Base-by-base conservation (phyloP, 2,329 filamentous ascomycete species). In the Aspergillus novoparasiticus region DNA sequence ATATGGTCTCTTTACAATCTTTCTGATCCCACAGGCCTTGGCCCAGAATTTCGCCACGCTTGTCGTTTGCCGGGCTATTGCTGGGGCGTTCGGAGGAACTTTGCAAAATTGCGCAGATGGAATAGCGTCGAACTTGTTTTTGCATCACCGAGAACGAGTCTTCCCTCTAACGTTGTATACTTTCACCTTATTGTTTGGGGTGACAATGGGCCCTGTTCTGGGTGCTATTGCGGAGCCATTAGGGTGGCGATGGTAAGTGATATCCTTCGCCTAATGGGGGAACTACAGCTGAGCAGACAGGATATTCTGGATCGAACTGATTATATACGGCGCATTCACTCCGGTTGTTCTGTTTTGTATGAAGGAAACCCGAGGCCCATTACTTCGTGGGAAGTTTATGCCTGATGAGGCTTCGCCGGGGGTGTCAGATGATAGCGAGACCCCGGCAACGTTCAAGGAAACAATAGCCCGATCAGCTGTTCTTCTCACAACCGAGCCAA, bases 31-130 rank as follows among this genome's bases (percentile, higher is more conserved):
- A 0, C 79, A 80, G 61, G 80, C 76, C 0, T 60, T 82, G 10
- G 81, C 81, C 0, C 75, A 75, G 16, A 83, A 81, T 62, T 82
- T 82, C 57, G 80, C 80, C 11, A 82, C 81, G 0, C 61, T 83
- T 5, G 70, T 83, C 1, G 72, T 81, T 3, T 79, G 77, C 2
- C 74, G 81, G 0, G 79, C 81, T 55, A 78, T 83, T n/a, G 78
- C 78, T 2, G 81, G 81, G 1, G 75, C 45, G 9, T 60, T 61
- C 30, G 59, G 59, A 45, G 61, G 61, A 11, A 63, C 61, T 0
- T 45, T 63, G 32, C 61, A 63, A 48, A 63, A 63, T 39, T 53
- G 58, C 21, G 61, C 61, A 1, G 61, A 63, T 57, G 61, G 61
- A 9, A 46, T 63, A 4, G 61, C 61, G 1, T 63, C 61, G 16